Percentiles rank a stretch among this genome's conserved stretches.
Conservation (phyloP, 441 rosid genomes). For the Rhodomyrtus psidioides region DNA sequence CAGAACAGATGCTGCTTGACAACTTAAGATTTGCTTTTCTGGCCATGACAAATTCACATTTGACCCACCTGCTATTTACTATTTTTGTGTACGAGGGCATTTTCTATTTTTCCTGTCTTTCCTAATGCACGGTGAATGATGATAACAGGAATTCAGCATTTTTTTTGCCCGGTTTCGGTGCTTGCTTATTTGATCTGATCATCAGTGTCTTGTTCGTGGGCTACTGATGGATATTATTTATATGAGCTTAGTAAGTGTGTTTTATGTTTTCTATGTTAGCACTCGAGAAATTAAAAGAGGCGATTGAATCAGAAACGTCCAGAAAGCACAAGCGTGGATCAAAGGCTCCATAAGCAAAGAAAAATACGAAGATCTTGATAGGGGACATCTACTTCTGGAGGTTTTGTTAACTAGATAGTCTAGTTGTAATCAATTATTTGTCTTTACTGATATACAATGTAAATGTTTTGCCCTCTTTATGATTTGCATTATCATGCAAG, state of each 20-base stretch:
- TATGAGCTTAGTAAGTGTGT: not conserved
- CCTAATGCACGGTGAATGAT: not conserved
- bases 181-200: not conserved
- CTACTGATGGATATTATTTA: not conserved
- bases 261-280: constrained; percentile 29
- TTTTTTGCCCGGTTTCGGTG: not conserved
- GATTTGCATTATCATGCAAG: not conserved
- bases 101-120: not conserved
- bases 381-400: not conserved
- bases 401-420: not conserved
- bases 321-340: constrained; percentile 40
- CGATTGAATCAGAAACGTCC: constrained; percentile 54
- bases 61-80: not conserved
- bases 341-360: constrained; percentile 9
- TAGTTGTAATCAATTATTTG: not conserved
- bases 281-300: constrained; percentile 66
- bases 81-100: not conserved
- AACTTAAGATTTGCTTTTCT: not conserved
- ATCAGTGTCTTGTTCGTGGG: not conserved
- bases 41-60: not conserved
- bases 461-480: not conserved
- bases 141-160: not conserved
- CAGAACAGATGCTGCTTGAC: not conserved
- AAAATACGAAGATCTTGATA: not conserved
- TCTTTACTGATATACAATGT: not conserved